Conservation (phyloP, 257 asterid genomes). For the Schizonepeta tenuifolia region DNA sequence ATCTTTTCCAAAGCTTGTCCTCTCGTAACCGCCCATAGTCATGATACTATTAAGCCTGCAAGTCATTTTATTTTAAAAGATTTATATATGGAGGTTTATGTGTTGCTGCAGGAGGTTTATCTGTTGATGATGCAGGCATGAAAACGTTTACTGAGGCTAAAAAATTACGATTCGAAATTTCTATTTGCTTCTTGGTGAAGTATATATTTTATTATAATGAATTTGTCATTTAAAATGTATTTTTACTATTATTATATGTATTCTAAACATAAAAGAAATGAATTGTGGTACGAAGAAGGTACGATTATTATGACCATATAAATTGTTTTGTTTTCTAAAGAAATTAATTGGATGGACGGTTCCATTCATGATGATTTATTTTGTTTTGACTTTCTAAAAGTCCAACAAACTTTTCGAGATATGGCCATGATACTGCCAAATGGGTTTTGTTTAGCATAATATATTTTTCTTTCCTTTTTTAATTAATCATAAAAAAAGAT, state of each 20-base stretch:
- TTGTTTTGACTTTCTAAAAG: constrained; percentile 23
- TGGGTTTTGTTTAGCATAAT: neutral
- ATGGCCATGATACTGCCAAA: constrained; percentile 20
- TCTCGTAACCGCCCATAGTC: constrained; percentile 10
- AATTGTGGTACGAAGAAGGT: too few relatives aligned
- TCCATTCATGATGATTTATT: constrained; percentile 2
- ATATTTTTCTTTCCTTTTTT: neutral
- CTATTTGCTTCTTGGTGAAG: too few relatives aligned
- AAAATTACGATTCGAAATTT: neutral
- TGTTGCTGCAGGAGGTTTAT: neutral
- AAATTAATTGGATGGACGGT: constrained; percentile 19
- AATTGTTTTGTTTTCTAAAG: neutral
- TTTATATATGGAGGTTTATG: neutral
- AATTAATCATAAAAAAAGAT: neutral
- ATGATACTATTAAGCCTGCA: constrained; percentile 28
- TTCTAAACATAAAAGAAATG: too few relatives aligned
- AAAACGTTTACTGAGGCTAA: constrained; percentile 5
- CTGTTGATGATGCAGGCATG: constrained; percentile 18
- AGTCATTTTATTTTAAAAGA: neutral
- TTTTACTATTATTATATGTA: too few relatives aligned
- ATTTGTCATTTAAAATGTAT: too few relatives aligned
- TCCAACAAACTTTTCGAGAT: constrained; percentile 13
- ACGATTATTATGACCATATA: neutral
- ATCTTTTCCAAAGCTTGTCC: neutral
- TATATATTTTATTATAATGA: too few relatives aligned